These are phyloP conservation scores for Glaciozyma antarctica DNA, from an alignment of 768 basidiomycete genomes.

Conservation along the genomic window DNA sequence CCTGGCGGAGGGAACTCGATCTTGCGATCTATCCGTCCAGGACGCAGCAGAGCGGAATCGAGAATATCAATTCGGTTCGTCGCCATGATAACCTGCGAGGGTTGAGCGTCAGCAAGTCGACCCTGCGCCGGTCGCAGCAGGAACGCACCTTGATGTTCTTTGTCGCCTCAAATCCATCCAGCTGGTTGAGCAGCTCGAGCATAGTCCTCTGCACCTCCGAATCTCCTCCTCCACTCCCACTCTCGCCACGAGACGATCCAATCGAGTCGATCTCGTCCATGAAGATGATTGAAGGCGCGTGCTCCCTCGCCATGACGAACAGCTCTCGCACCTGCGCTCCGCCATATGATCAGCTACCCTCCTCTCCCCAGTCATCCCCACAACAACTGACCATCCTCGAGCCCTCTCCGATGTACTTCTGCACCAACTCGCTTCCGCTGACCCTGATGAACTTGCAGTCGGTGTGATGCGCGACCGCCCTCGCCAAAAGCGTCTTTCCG, in stretches of 20 bases:
- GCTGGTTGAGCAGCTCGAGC: conserved; percentile 77
- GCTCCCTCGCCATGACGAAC: conserved; percentile 96
- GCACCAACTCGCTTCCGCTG: conserved; percentile 83
- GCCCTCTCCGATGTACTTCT: conserved; percentile 97
- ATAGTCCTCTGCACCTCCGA: conserved; percentile 85
- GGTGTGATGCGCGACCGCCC: conserved; percentile 94
- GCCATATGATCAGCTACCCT: not conserved
- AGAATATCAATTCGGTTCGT: conserved; percentile 98
- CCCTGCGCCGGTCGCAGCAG: not conserved
- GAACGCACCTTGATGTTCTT: conserved; percentile 61
- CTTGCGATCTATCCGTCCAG: conserved; percentile 91
- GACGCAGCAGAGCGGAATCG: conserved; percentile 82
- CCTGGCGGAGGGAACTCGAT: conserved; percentile 98
- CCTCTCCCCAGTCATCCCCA: too few relatives aligned
- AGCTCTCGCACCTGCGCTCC: conserved; percentile 53
- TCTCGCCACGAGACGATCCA: conserved; percentile 79
- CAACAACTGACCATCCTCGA: conserved; percentile 67
- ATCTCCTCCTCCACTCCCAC: conserved; percentile 61
- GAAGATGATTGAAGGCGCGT: conserved; percentile 96
- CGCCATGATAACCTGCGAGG: conserved; percentile 70
- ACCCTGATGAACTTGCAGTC: conserved; percentile 98
- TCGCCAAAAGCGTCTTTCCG: conserved; percentile 87
- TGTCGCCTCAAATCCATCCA: conserved; percentile 76
- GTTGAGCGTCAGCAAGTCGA: not conserved
- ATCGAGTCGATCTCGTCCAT: conserved; percentile 99